phyloP scores from a whole-genome alignment of 2,329 filamentous ascomycete genomes.

The Talaromyces sp. region DNA sequence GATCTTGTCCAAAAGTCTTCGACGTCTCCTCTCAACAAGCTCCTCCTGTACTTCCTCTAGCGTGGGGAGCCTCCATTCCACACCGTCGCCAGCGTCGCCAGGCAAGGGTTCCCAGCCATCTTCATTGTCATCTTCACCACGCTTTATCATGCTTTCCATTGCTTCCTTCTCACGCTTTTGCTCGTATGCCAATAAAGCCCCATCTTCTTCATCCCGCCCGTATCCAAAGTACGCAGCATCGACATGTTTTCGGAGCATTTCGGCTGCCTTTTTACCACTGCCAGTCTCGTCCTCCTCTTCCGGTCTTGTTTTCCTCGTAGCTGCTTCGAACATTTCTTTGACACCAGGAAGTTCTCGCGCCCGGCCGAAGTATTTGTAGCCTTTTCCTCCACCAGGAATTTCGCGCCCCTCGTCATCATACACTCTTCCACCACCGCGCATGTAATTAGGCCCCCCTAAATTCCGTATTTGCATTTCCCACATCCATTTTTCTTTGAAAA shows the following conservation, averaged over 20 bases:
- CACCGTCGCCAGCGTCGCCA: slow-evolving; percentile 77
- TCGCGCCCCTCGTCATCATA: slow-evolving; percentile 70
- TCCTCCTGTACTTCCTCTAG: slow-evolving; percentile 92
- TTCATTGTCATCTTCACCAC: slow-evolving; percentile 52
- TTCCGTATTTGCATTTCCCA: slow-evolving; percentile 98
- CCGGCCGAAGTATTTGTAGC: slow-evolving; percentile 90
- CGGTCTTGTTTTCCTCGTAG: slow-evolving; percentile 56
- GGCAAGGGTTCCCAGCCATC: slow-evolving; percentile 79
- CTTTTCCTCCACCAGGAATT: slow-evolving; percentile 69
- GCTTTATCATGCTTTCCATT: slow-evolving; percentile 59
- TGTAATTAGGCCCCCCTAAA: slow-evolving; percentile 95
- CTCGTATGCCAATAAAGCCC: slow-evolving; percentile 73
- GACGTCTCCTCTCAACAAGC: slow-evolving; percentile 76
- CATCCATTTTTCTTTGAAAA: slow-evolving; percentile 98
- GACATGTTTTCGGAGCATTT: slow-evolving; percentile 58
- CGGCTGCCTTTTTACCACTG: slow-evolving; percentile 37
- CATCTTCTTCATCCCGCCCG: slow-evolving; percentile 86
- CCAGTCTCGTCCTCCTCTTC: slow-evolving; percentile 64
- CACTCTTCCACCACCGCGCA: slow-evolving; percentile 64
- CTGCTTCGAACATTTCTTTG: slow-evolving; percentile 89
- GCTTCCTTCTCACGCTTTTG: slow-evolving; percentile 76
- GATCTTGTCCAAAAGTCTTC: slow-evolving; percentile 78
- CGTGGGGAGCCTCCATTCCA: slow-evolving; percentile 75
- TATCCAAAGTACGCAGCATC: slow-evolving; percentile 97
- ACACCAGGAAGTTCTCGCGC: slow-evolving; percentile 88